Evolutionary conservation across 805 yeast genomes (phyloP).

Genomic region (Nakazawaea wickerhamii): DNA sequence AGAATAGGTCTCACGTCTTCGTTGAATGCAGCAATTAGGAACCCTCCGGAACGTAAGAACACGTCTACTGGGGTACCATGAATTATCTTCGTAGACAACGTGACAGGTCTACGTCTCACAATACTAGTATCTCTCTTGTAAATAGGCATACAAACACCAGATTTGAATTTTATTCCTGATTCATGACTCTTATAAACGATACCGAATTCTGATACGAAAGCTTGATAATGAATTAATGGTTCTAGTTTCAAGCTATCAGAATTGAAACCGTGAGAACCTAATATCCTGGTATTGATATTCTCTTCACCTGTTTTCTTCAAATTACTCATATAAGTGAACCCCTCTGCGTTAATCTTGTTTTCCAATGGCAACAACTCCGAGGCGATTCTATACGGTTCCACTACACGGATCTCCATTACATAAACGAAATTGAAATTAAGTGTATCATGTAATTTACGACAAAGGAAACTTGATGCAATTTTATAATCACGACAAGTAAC

Average conservation of each 20-base stretch:
- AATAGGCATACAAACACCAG: conserved; percentile 53
- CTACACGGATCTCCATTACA: conserved; percentile 44
- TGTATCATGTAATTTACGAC: conserved; percentile 30
- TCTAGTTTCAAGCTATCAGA: conserved; percentile 25
- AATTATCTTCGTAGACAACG: conserved; percentile 1
- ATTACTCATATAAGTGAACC: conserved; percentile 33
- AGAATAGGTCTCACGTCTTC: conserved; percentile 25
- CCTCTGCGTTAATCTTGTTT: conserved; percentile 38
- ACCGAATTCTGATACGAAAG: conserved; percentile 50
- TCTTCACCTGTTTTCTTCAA: conserved; percentile 33
- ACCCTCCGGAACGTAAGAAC: conserved; percentile 48
- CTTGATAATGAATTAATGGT: conserved; percentile 34
- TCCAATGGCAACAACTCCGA: conserved; percentile 39
- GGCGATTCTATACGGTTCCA: conserved; percentile 39
- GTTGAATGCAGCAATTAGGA: conserved; percentile 41
- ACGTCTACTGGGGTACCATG: conserved; percentile 30
- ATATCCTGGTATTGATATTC: conserved; percentile 36
- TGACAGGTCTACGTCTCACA: conserved; percentile 29
- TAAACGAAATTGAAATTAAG: conserved; percentile 39
- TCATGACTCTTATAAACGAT: conserved; percentile 32
- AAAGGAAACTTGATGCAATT: conserved; percentile 36
- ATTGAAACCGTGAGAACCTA: conserved; percentile 36
- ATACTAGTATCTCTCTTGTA: conserved; percentile 37
- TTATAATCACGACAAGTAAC: conserved; percentile 34
- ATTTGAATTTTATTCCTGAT: conserved; percentile 29